A percentile compares a stretch with the other conserved stretches of the same genome.
Evolutionary conservation across 2,329 filamentous ascomycete species (phyloP).

Genomic region (Hymenoscyphus occultus): DNA sequence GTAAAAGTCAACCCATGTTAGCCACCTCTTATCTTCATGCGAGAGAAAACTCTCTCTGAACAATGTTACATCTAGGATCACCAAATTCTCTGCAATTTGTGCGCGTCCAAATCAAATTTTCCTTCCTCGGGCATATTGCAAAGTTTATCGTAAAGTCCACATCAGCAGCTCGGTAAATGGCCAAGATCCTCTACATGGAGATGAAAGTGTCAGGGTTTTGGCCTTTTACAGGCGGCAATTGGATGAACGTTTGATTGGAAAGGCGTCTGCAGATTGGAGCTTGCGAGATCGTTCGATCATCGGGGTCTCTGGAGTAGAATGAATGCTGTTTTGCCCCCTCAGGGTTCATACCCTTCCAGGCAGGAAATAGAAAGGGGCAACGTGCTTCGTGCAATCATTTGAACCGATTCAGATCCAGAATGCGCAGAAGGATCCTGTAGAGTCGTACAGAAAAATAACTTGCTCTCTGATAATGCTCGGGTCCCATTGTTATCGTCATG

Average conservation of each 20-base stretch:
- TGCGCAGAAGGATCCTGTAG: neutral
- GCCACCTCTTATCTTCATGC: constrained; percentile 4
- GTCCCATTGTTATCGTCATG: neutral
- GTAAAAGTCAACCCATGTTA: neutral
- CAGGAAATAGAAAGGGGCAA: neutral
- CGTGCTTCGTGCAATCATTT: neutral
- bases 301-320: neutral
- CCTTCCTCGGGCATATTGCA: neutral
- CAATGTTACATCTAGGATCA: neutral
- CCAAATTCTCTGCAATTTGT: neutral
- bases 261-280: neutral
- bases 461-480: too few species aligned
- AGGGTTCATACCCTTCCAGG: neutral
- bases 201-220: neutral
- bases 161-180: neutral
- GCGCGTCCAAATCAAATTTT: neutral
- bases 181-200: neutral
- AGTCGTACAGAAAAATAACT: neutral
- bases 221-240: neutral
- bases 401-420: neutral
- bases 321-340: neutral
- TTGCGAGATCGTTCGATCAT: neutral
- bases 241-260: neutral
- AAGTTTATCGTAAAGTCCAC: constrained; percentile 2
- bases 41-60: neutral